A percentile compares a stretch with the other conserved stretches of the same genome.
These are phyloP conservation scores for Alternaria novae-zelandiae DNA, from an alignment of 2,329 filamentous ascomycete species.

Conservation along the genomic window DNA sequence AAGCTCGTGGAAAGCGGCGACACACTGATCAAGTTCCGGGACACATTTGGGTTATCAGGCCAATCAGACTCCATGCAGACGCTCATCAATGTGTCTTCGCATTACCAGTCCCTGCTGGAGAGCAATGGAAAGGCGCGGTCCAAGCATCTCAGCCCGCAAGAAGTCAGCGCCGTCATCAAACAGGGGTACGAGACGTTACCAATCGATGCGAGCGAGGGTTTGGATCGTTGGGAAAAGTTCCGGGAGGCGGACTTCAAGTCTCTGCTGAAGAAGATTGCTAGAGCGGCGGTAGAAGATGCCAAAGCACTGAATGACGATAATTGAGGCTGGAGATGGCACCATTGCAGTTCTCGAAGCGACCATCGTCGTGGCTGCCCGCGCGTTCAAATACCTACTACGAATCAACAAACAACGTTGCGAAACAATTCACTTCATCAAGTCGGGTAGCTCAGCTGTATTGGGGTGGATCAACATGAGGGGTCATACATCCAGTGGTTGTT, in stretches of 20 bases:
- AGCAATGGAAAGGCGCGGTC: constrained; percentile 60
- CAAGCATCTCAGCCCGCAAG: constrained; percentile 77
- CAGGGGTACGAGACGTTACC: constrained; percentile 94
- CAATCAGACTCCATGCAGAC: constrained; percentile 73
- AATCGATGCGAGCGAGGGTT: constrained; percentile 84
- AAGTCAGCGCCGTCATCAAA: constrained; percentile 92
- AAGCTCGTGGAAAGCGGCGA: constrained; percentile 94
- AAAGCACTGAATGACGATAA: constrained; percentile 54
- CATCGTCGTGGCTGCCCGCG: neutral
- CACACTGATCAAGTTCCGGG: constrained; percentile 79
- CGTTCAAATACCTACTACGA: neutral
- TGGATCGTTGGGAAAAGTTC: constrained; percentile 86
- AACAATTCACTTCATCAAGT: neutral
- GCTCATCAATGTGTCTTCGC: constrained; percentile 78
- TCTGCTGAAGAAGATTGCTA: constrained; percentile 84
- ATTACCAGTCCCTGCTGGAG: constrained; percentile 85
- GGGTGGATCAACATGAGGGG: neutral
- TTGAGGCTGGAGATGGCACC: neutral
- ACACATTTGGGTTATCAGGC: constrained; percentile 67
- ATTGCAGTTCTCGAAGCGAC: neutral
- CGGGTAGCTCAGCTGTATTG: neutral
- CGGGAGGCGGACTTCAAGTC: constrained; percentile 85
- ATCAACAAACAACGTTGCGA: neutral
- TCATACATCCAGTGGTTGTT: neutral
- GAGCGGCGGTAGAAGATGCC: constrained; percentile 76